A percentile compares a stretch with the other conserved stretches of the same genome.
These are phyloP conservation scores for Gynostemma pentaphyllum DNA, from an alignment of 306 rosid genomes.

Conservation along the genomic window DNA sequence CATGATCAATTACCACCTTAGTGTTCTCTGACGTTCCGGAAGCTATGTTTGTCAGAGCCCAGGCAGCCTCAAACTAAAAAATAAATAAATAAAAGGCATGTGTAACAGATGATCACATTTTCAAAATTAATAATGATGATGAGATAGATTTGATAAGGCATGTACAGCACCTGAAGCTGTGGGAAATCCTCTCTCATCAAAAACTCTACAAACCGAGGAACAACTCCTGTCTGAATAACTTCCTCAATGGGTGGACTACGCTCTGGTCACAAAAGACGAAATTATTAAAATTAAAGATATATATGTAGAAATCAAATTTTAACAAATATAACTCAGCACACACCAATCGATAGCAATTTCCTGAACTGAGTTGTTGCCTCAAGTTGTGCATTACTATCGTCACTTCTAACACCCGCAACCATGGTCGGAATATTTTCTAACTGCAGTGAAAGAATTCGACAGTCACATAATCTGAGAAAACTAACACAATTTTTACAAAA, in stretches of 20 bases:
- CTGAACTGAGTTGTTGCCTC: conserved; percentile 94
- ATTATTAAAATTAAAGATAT: no score
- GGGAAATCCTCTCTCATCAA: conserved; percentile 75
- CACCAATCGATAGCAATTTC: conserved; percentile 92
- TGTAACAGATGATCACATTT: no score
- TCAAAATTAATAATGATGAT: no score
- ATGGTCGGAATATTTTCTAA: conserved; percentile 81
- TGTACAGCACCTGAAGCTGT: conserved; percentile 58
- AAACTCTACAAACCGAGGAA: conserved; percentile 85
- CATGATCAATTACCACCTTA: conserved; percentile 73
- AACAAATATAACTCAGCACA: conserved; percentile 11
- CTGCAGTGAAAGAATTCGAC: conserved; percentile 40
- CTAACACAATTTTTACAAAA: neutral
- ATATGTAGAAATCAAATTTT: no score
- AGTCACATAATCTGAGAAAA: no score
- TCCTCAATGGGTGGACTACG: conserved; percentile 92
- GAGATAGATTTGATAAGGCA: no score
- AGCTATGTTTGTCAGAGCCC: conserved; percentile 96
- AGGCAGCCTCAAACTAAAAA: conserved; percentile 91
- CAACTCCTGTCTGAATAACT: conserved; percentile 84
- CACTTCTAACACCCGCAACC: conserved; percentile 87
- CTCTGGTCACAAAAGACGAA: conserved; percentile 39
- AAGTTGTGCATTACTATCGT: conserved; percentile 59
- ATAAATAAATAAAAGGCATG: neutral
- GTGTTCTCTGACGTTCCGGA: conserved; percentile 95